These are phyloP conservation scores for Schizochytrium sp. DNA, from an alignment of 108 stramenopile genomes.

Conservation along the genomic window DNA sequence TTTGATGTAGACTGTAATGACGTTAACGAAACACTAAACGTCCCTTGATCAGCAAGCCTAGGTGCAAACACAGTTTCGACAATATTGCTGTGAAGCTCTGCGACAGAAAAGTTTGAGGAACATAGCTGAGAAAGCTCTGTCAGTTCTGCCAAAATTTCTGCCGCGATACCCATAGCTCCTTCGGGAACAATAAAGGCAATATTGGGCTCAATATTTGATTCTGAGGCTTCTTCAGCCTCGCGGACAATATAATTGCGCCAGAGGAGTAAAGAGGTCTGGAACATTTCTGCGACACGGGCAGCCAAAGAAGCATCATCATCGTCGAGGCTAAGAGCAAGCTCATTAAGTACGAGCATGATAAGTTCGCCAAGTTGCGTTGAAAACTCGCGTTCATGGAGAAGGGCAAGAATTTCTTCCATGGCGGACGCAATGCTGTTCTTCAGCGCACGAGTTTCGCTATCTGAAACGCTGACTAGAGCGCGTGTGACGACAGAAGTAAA, in stretches of 20 bases:
- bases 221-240: neutral
- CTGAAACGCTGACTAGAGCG: conserved; percentile 2
- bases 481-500: conserved; percentile 40
- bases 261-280: neutral
- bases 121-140: neutral
- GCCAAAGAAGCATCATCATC: neutral
- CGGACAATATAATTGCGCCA: conserved; percentile 8
- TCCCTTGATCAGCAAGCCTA: neutral
- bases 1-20: neutral
- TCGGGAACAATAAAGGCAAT: conserved; percentile 18
- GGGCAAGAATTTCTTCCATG: neutral
- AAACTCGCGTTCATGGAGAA: conserved; percentile 2
- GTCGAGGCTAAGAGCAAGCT: conserved; percentile 7
- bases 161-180: conserved; percentile 26
- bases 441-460: neutral
- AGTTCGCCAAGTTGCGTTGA: conserved; percentile 25
- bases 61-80: conserved; percentile 5
- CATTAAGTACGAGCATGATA: conserved; percentile 6
- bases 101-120: neutral
- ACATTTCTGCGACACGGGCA: conserved; percentile 28
- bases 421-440: neutral
- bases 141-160: conserved; percentile 3
- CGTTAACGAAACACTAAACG: neutral
- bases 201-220: neutral
- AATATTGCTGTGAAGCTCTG: conserved; percentile 9